Evolutionary conservation across 2,329 filamentous ascomycete genomes (phyloP), one percentile per base, ranked within the genome.

Genomic region (Cercospora sp.): DNA sequence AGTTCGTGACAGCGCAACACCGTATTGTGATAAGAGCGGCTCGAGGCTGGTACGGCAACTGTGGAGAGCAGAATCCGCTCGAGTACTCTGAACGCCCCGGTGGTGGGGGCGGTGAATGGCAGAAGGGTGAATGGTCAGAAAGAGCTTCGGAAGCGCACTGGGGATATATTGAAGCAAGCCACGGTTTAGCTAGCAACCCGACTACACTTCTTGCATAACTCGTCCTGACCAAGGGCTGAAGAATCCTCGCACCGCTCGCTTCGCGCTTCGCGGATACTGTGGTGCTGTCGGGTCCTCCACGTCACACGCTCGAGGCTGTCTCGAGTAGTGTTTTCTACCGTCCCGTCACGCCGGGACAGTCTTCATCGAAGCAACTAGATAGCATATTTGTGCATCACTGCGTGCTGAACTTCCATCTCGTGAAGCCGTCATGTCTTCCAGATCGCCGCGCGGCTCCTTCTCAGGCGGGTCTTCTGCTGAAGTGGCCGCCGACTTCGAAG

Each of bases 401-500:
- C 66, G 66, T 69, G 63, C 66, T 70, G 66, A 57, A 24, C 51
- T 64, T 63, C 55, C 69, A 67, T 63, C 63, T 68, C 62, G 71
- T 73, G 70, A 71, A 69, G 66, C 66, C 70, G 85, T 81, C 83
- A 91, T 90, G 88, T 88, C 87, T 81, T 84, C 85, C 69, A 70
- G 70, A 66, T 78, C 77, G 63, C 77, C 77, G 61, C 70, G 76
- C 74, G 74, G 70, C 59, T 77, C 77, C n/a, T 68, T 78, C 66
- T 78, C 76, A n/a, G 73, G 84, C 84, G 73, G 79, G 45, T 61
- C 84, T 66, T 89, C 91, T 72, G 93, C 92, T 79, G 93, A 97
- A 82, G 92, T 99, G 75, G 94, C 94, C 71, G 91, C 94, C 81
- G 95, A 98, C 82, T 99, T 97, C 83, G 92, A 91, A 79, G 91